phyloP scores from a whole-genome alignment of 2,329 filamentous ascomycete genomes.

The Penicillium sp. region DNA sequence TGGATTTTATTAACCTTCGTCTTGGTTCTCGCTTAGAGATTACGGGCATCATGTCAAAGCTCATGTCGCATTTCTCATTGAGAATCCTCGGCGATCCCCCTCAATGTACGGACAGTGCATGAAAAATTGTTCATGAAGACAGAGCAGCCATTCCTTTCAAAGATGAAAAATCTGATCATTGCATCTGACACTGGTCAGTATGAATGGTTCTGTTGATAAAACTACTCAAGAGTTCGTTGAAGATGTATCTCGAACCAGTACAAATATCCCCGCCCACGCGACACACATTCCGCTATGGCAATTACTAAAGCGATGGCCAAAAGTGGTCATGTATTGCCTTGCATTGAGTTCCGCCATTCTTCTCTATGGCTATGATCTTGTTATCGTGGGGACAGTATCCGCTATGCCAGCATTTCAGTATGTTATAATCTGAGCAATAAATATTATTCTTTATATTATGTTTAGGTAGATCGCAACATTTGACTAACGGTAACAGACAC shows the following conservation, averaged over 20 bases:
- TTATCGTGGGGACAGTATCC: slow-evolving; percentile 28
- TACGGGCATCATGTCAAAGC: slow-evolving; percentile 1
- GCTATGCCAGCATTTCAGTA: slow-evolving; percentile 31
- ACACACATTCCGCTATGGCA: slow-evolving; percentile 16
- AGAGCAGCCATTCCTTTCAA: background rate
- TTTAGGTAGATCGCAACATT: too few species aligned
- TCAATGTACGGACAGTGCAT: background rate
- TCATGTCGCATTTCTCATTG: slow-evolving; percentile 4
- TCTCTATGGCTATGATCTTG: slow-evolving; percentile 30
- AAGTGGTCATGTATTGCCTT: slow-evolving; percentile 17
- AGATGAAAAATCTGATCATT: background rate
- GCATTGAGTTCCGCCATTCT: slow-evolving; percentile 23
- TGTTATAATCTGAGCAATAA: background rate
- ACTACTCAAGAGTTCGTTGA: slow-evolving; percentile 2
- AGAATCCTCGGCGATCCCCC: background rate
- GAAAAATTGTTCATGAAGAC: background rate
- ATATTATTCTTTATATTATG: too few species aligned
- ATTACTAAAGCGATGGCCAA: slow-evolving; percentile 15
- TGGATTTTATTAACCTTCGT: background rate
- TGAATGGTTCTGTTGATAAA: background rate
- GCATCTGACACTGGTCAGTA: background rate
- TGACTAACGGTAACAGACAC: background rate
- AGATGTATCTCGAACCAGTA: background rate
- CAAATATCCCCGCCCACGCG: background rate
- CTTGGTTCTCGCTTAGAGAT: slow-evolving; percentile 7